Base-by-base conservation (phyloP, 1,139 yeast species). In the Scheffersomyces illinoinensis region DNA sequence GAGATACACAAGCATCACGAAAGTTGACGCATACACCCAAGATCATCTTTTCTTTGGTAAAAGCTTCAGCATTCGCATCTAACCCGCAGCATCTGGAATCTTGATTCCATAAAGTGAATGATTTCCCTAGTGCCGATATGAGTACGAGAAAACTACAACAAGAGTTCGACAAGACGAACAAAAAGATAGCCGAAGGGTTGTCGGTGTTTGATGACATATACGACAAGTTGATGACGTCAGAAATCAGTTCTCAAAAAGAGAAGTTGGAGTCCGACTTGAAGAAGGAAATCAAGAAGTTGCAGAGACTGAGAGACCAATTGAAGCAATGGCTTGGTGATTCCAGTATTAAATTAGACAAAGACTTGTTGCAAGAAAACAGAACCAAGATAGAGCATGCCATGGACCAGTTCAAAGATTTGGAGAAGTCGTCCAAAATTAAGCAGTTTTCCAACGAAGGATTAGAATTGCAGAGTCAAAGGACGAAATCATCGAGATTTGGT, bases 381-480 rank as follows among this genome's bases (percentile, higher is more conserved):
- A 84, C 88, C 66, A 79, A 88, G 65, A 95, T 96, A 66, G 98
- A 96, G 66, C 86, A 85, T 71, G 97, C 96, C 58, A 95, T 95
- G 99, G 99, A 96, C 75, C 85, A 95, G 67, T 96, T 96, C 77
- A 96, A 96, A 73, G 95, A 95, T 57, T 91, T 93, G 65, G 99
- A 96, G 73, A 91, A 93, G 77, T 87, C 90, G 66, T 90, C 93
- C 86, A 96, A 96, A 77, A 93, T 97, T 48, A 96, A 96, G 73
- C 98, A 97, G 59, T 96, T 92, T 71, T 89, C 97, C 51, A 92
- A 92, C 71, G 99, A 95, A 76, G 99, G 98, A 0, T 81, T 95
- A 65, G 93, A 90, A 60, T 84, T 89, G 62, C 83, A 79, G 64
- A 85, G 86, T 60, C 78, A 76, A 57, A 81, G 85, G 61, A 61